phyloP scores from a whole-genome alignment of 2,329 filamentous ascomycete genomes.

The Alternaria consortialis region DNA sequence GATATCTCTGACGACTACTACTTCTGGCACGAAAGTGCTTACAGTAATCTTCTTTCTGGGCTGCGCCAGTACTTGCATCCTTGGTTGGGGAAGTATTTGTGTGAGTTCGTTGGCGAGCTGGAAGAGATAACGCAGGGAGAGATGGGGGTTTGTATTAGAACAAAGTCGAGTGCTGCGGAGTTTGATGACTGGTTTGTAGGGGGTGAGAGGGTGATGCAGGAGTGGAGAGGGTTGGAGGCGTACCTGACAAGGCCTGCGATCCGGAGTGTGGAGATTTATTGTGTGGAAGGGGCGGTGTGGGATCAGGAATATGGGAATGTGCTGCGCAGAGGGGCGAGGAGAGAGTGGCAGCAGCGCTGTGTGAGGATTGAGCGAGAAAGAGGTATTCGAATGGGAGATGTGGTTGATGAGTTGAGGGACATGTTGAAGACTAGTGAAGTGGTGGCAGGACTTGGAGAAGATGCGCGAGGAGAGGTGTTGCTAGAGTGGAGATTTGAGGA shows the following conservation, averaged over 20 bases:
- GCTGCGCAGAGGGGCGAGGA: background rate
- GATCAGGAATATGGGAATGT: slow-evolving; percentile 9
- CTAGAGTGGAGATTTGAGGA: slow-evolving; percentile 19
- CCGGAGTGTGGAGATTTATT: slow-evolving; percentile 9
- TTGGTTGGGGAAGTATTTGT: background rate
- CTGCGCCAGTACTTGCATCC: slow-evolving; percentile 19
- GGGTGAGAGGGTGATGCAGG: background rate
- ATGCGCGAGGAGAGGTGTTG: slow-evolving; percentile 9
- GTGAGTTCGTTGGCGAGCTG: slow-evolving; percentile 5
- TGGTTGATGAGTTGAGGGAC: slow-evolving; percentile 21
- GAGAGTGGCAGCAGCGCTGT: slow-evolving; percentile 7
- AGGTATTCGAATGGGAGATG: slow-evolving; percentile 21
- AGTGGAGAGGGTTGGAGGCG: background rate
- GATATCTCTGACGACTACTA: slow-evolving; percentile 18
- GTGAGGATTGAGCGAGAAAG: slow-evolving; percentile 20
- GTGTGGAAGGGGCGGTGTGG: slow-evolving; percentile 11
- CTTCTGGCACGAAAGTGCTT: slow-evolving; percentile 20
- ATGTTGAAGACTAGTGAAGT: background rate
- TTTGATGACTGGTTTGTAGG: background rate
- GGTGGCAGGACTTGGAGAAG: background rate
- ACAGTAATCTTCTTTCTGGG: slow-evolving; percentile 8
- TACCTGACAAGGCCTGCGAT: slow-evolving; percentile 5
- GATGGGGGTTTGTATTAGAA: slow-evolving; percentile 9
- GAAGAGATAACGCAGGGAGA: slow-evolving; percentile 5
- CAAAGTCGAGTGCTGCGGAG: background rate